These are phyloP conservation scores for Coniella lustricola DNA, from an alignment of 2,329 filamentous ascomycete genomes.

Conservation along the genomic window DNA sequence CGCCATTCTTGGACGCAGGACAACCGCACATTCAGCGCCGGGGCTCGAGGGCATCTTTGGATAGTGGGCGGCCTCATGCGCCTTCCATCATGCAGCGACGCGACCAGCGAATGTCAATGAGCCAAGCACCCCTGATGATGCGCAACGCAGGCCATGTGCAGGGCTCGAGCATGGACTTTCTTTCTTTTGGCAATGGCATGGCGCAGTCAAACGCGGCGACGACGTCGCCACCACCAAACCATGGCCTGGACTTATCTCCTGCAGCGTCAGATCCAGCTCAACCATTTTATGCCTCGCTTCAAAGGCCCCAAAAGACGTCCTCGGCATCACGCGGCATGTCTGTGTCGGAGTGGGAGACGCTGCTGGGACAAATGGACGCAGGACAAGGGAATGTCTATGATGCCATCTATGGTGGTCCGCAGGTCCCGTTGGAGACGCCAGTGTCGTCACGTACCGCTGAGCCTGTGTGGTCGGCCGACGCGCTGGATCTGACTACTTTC, in stretches of 20 bases:
- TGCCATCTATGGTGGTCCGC: conserved; percentile 66
- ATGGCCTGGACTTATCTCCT: conserved; percentile 23
- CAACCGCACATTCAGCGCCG: conserved; percentile 33
- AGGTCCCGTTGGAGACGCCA: conserved; percentile 37
- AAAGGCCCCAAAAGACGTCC: conserved; percentile 27
- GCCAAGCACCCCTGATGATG: conserved; percentile 33
- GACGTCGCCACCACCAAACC: conserved; percentile 39
- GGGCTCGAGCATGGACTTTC: conserved; percentile 49
- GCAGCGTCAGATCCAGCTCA: conserved; percentile 17
- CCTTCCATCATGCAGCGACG: conserved; percentile 31
- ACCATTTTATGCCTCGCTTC: conserved; percentile 31
- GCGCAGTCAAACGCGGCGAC: conserved; percentile 43
- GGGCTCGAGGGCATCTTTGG: conserved; percentile 42
- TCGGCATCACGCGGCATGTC: conserved; percentile 38
- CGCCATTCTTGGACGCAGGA: conserved; percentile 15
- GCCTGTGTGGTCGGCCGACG: conserved; percentile 47
- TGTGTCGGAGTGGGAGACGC: conserved; percentile 71
- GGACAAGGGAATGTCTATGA: conserved; percentile 80
- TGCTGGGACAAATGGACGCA: conserved; percentile 72
- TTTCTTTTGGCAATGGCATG: conserved; percentile 42
- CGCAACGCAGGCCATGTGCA: conserved; percentile 27
- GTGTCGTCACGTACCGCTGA: conserved; percentile 27
- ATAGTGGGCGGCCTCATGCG: conserved; percentile 32
- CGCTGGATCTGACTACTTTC: conserved; percentile 48
- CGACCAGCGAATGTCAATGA: conserved; percentile 42